phyloP scores from a whole-genome alignment of 768 basidiomycete species.

The Cyclocybe cylindracea region DNA sequence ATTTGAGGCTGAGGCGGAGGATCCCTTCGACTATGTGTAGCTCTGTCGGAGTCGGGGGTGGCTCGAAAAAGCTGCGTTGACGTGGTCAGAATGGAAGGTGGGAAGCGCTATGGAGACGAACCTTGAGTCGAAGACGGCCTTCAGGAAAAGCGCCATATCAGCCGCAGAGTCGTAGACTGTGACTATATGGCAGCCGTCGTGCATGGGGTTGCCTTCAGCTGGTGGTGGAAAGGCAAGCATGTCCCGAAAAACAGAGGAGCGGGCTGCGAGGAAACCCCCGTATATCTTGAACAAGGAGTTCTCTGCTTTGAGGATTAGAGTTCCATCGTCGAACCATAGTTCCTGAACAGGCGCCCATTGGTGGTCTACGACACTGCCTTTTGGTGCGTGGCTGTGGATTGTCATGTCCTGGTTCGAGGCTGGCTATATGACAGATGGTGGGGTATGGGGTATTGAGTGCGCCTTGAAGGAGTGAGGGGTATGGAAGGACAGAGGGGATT shows the following conservation, averaged over 20 bases:
- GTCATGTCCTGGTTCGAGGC: too few species aligned
- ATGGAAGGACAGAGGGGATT: too few species aligned
- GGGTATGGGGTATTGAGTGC: too few species aligned
- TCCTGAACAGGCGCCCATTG: conserved; percentile 11
- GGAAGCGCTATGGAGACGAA: conserved; percentile 11
- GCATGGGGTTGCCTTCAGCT: conserved; percentile 18
- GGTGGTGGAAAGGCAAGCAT: conserved; percentile 41
- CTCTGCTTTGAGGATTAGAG: conserved; percentile 37
- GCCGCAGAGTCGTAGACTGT: conserved; percentile 31
- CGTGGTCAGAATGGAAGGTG: background rate
- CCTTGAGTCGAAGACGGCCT: conserved; percentile 37
- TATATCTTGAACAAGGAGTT: conserved; percentile 35
- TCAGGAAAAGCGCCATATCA: conserved; percentile 35
- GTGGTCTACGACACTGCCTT: too few species aligned
- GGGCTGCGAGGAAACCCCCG: conserved; percentile 32
- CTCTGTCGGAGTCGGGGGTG: conserved; percentile 31
- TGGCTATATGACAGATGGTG: too few species aligned
- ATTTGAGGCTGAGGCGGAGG: conserved; percentile 39
- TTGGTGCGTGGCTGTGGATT: too few species aligned
- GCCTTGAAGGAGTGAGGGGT: too few species aligned
- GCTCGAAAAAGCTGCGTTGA: conserved; percentile 30
- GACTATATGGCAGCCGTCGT: conserved; percentile 33
- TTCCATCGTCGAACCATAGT: conserved; percentile 42
- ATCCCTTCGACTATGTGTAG: conserved; percentile 32
- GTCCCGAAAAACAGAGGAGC: conserved; percentile 37